These are phyloP conservation scores for Rhododendron griersonianum DNA, from an alignment of 148 eudicot species.

Conservation along the genomic window DNA sequence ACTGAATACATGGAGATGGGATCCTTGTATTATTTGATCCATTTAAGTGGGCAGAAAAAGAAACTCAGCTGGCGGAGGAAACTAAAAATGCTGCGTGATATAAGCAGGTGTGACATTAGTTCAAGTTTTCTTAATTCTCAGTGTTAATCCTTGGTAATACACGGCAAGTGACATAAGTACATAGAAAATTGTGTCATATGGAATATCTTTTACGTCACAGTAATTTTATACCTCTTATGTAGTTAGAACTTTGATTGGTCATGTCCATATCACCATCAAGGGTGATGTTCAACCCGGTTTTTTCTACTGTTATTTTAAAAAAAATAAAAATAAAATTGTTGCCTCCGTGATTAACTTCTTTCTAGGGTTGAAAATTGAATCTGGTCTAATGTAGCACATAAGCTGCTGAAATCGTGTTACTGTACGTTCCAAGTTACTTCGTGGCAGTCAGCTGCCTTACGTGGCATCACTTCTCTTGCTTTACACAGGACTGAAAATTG, in stretches of 20 bases:
- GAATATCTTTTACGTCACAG: neutral
- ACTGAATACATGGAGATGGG: slow-evolving; percentile 99
- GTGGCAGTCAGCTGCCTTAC: neutral
- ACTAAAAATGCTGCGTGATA: slow-evolving; percentile 94
- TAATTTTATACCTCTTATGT: neutral
- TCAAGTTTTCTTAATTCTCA: neutral
- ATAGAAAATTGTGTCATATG: neutral
- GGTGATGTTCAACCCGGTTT: neutral
- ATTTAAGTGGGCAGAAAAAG: slow-evolving; percentile 94
- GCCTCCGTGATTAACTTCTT: neutral
- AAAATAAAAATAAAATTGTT: neutral
- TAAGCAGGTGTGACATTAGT: slow-evolving; percentile 67
- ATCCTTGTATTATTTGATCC: slow-evolving; percentile 87
- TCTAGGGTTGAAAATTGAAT: neutral
- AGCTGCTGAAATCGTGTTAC: neutral
- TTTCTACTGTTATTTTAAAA: neutral
- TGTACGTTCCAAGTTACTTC: neutral
- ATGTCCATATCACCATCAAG: neutral
- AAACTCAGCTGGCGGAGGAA: slow-evolving; percentile 90
- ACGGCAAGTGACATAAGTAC: neutral
- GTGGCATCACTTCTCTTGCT: neutral
- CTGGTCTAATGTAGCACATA: neutral
- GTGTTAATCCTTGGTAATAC: neutral
- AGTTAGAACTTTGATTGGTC: neutral
- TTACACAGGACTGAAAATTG: neutral